Evolutionary conservation across 1,284 basidiomycete species (phyloP), one percentile per base, ranked within the genome.

Genomic region (Porogramme epimiltina): DNA sequence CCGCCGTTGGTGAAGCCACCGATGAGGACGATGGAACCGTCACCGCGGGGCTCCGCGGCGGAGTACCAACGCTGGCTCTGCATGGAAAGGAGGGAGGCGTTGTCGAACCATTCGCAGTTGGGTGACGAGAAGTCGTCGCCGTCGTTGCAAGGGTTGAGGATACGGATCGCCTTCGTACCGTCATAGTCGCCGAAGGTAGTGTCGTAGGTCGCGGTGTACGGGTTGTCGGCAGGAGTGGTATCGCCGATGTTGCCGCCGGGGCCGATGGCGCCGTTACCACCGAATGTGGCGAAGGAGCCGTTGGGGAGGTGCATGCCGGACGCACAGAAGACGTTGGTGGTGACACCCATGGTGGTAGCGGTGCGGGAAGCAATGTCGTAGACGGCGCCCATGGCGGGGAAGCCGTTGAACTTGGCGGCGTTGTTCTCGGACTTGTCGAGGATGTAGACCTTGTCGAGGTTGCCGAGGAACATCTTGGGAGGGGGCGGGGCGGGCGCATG

Each of bases 31-130:
- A 93, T 69, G 2, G 73, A 73, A 25, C 89, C 88, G 61, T 90
- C 80, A 0, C 75, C 85, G 2, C 89, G 76, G 8, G 87, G 73
- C 66, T 92, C 89, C 39, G 92, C 91, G 11, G 90, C 85, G 24
- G 93, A 93, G 60, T 95, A 95, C 93, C 93, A 96, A 18, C 94
- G 81, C 59, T 81, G 73, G 49, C 78, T 81, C 58, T 91, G 83
- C 86, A 95, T 93, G 37, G 84, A 76, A 36, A 91, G 75, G 0
- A 80, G 59, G 0, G 73, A 72, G 0, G 84, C 74, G 50, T 93
- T 78, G 68, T 95, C 91, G 62, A 82, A 85, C 91, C 91, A 94
- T 56, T 87, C 75, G 63, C 93, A 95, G 1, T 73, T 62, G 3
- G 77, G 3, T 18, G 69, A 57, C 50, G 79, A 73, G 56, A 80